phyloP scores from a whole-genome alignment of 1,284 basidiomycete genomes.

The Macrocybe sp. region DNA sequence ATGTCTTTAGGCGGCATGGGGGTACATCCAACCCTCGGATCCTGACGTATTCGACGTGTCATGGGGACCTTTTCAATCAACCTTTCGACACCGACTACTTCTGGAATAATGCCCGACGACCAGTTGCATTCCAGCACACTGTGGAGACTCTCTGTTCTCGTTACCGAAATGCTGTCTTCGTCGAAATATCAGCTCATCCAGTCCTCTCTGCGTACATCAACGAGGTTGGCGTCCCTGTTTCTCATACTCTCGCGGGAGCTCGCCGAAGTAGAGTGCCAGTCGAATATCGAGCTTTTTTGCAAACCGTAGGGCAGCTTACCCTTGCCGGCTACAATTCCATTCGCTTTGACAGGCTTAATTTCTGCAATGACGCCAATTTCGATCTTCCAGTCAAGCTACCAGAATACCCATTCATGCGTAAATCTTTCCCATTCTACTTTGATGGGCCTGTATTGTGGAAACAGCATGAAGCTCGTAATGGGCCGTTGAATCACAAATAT shows the following conservation, averaged over 20 bases:
- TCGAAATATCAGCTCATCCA: slow-evolving; percentile 33
- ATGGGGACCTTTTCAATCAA: too few species aligned
- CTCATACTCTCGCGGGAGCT: slow-evolving; percentile 25
- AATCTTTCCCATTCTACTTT: slow-evolving; percentile 14
- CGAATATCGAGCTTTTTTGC: slow-evolving; percentile 17
- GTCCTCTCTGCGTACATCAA: slow-evolving; percentile 28
- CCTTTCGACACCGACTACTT: slow-evolving; percentile 24
- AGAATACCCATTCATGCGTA: slow-evolving; percentile 18
- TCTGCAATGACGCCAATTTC: slow-evolving; percentile 10
- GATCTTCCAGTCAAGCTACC: slow-evolving; percentile 10
- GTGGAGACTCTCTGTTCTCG: slow-evolving; percentile 14
- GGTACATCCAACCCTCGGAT: too few species aligned
- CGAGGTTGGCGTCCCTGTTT: slow-evolving; percentile 13
- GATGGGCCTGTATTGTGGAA: slow-evolving; percentile 8
- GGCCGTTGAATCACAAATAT: slow-evolving; percentile 28
- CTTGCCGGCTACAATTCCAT: slow-evolving; percentile 20
- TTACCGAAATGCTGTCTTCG: slow-evolving; percentile 18
- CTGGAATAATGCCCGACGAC: slow-evolving; percentile 27
- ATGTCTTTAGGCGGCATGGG: slow-evolving; percentile 21
- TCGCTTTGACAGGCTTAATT: slow-evolving; percentile 20
- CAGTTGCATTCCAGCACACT: slow-evolving; percentile 27
- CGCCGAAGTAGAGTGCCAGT: slow-evolving; percentile 13
- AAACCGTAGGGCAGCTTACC: slow-evolving; percentile 22
- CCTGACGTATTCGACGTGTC: too few species aligned
- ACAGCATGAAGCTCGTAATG: slow-evolving; percentile 21